Conservation (phyloP, 1,284 basidiomycete species). For the Amylostereum chailletii region DNA sequence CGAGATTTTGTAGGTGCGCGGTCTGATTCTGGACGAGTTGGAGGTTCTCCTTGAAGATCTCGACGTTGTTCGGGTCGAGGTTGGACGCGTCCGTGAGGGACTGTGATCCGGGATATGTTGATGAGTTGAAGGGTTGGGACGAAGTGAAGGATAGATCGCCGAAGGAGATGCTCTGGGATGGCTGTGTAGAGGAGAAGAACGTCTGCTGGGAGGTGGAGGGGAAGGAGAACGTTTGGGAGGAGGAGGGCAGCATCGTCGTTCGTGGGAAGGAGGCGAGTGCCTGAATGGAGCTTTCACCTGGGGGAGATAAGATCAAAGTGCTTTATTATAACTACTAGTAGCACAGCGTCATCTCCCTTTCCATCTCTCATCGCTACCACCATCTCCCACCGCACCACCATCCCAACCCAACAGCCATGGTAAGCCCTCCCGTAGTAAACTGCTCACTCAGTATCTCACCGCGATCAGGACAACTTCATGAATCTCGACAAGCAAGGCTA, state of each 20-base stretch:
- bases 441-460: background rate
- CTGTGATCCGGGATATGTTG: background rate
- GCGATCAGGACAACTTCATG: slow-evolving; percentile 49
- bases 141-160: background rate
- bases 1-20: slow-evolving; percentile 31
- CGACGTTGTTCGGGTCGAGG: slow-evolving; percentile 42
- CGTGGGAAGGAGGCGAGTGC: too few relatives aligned
- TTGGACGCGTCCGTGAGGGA: slow-evolving; percentile 1
- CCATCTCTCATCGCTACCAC: too few relatives aligned
- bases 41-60: slow-evolving; percentile 46
- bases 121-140: background rate
- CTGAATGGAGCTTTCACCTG: too few relatives aligned
- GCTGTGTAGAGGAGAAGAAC: background rate
- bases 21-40: slow-evolving; percentile 36
- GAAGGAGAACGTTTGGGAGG: too few relatives aligned
- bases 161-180: background rate
- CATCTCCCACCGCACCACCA: too few relatives aligned
- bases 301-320: too few relatives aligned
- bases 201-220: background rate
- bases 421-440: slow-evolving; percentile 7
- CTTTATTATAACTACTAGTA: too few relatives aligned
- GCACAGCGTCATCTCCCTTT: too few relatives aligned
- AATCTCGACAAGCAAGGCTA: slow-evolving; percentile 55
- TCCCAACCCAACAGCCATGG: background rate
- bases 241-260: too few relatives aligned